These are phyloP conservation scores for Pythium grandisporangium DNA, from an alignment of 352 stramenopile species.

Conservation along the genomic window DNA sequence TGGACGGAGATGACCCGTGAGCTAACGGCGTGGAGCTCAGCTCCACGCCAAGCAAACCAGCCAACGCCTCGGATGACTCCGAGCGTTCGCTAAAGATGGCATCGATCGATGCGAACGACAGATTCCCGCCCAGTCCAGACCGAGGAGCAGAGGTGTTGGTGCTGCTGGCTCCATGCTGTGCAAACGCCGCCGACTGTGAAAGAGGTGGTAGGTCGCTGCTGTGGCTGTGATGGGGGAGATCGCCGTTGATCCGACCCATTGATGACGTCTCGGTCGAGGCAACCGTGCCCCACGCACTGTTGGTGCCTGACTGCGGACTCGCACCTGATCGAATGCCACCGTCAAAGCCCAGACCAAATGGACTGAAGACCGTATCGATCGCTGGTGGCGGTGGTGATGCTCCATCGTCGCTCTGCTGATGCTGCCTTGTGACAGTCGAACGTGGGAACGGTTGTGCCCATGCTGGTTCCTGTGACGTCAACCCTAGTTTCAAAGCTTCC, in stretches of 20 bases:
- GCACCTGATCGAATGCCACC: slow-evolving; percentile 33
- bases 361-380: slow-evolving; percentile 39
- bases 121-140: slow-evolving; percentile 3
- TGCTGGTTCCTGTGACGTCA: slow-evolving; percentile 45
- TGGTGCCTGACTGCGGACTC: not conserved
- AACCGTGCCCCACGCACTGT: slow-evolving; percentile 7
- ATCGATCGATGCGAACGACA: slow-evolving; percentile 77
- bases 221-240: not conserved
- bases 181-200: not conserved
- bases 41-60: slow-evolving; percentile 50
- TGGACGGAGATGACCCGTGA: slow-evolving; percentile 16
- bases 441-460: slow-evolving; percentile 67
- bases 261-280: not conserved
- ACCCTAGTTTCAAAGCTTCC: slow-evolving; percentile 63
- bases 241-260: not conserved
- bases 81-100: slow-evolving; percentile 73
- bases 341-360: slow-evolving; percentile 69
- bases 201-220: not conserved
- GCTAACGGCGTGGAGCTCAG: slow-evolving; percentile 33
- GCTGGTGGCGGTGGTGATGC: slow-evolving; percentile 4
- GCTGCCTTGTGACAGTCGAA: slow-evolving; percentile 20
- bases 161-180: too few species aligned
- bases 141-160: not conserved
- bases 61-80: slow-evolving; percentile 64
- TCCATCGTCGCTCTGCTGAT: slow-evolving; percentile 26